Evolutionary conservation across 805 yeast species (phyloP).

Genomic region (Tetrapisispora taiwanensis): DNA sequence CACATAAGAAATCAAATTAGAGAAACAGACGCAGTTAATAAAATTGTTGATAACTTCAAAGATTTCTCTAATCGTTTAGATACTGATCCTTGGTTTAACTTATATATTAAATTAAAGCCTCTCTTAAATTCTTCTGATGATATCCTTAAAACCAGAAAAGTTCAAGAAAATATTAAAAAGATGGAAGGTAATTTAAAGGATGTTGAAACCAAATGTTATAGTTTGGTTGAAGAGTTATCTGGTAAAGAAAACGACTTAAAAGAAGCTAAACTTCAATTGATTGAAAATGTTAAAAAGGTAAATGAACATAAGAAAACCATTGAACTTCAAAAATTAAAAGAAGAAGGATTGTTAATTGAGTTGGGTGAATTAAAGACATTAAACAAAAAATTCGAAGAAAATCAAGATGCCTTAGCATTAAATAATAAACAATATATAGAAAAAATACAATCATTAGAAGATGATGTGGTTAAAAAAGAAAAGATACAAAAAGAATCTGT

Average conservation of each 20-base stretch:
- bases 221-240: conserved; percentile 21
- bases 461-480: conserved; percentile 7
- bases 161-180: conserved; percentile 45
- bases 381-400: conserved; percentile 19
- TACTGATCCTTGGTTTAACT: conserved; percentile 72
- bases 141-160: conserved; percentile 45
- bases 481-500: conserved; percentile 33
- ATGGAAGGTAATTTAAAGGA: conserved; percentile 39
- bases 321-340: conserved; percentile 34
- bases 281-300: conserved; percentile 34
- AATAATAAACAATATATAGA: conserved; percentile 11
- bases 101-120: conserved; percentile 66
- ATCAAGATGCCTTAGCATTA: conserved; percentile 17
- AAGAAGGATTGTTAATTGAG: conserved; percentile 24
- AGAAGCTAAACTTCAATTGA: conserved; percentile 27
- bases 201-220: conserved; percentile 25
- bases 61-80: conserved; percentile 38
- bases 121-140: conserved; percentile 55
- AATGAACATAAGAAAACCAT: conserved; percentile 41
- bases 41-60: conserved; percentile 52
- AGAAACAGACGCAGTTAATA: conserved; percentile 59
- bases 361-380: conserved; percentile 13
- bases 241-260: conserved; percentile 23
- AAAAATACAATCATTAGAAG: conserved; percentile 16
- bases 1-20: conserved; percentile 39